Base-by-base conservation (phyloP, 2,329 filamentous ascomycete species). In the Aureobasidium leucospermi region DNA sequence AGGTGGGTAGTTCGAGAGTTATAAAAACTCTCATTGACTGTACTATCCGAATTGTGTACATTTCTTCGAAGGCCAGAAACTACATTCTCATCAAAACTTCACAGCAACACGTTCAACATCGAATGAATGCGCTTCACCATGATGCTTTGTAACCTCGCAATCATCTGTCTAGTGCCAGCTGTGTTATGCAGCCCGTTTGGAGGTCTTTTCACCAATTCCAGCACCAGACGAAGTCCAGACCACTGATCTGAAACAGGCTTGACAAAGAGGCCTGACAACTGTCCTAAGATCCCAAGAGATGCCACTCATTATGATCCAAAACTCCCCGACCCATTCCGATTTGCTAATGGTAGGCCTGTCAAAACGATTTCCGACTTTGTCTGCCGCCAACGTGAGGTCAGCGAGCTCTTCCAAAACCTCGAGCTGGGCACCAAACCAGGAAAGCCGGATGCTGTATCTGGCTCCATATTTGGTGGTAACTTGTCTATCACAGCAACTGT, bases 341-440 rank as follows among this genome's bases (percentile, higher is more conserved):
- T 74, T 62, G 70, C 70, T 61, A 66, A 70, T 46, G 72, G 71
- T 39, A 69, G 63, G 19, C 64, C 65, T 29, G 70, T 75, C 43
- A 67, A 68, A 15, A 72, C 71, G 36, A 68, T 70, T 59, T 67
- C 65, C 1, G 67, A 73, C 38, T 74, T 70, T 57, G 64, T 63
- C 19, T 75, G 72, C 62, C 72, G 70, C 62, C 71, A 73, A 60
- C 65, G 69, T 58, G 72, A 75, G 60, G 67, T 75, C 62, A 61
- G 70, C 68, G 42, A 68, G 65, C 46, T 68, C 3, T 60, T 74
- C 7, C 72, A 74, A 64, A 65, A 65, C 11, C 72, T 72, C 51
- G 73, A 75, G 62, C 66, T 75, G 38, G 72, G 73, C 41, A 66
- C 66, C 31, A 70, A 73, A 41, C 73, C 73, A n/a, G 65, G 68